Conservation (phyloP, 495 filamentous ascomycete genomes). For the Daldinia concentrica region DNA sequence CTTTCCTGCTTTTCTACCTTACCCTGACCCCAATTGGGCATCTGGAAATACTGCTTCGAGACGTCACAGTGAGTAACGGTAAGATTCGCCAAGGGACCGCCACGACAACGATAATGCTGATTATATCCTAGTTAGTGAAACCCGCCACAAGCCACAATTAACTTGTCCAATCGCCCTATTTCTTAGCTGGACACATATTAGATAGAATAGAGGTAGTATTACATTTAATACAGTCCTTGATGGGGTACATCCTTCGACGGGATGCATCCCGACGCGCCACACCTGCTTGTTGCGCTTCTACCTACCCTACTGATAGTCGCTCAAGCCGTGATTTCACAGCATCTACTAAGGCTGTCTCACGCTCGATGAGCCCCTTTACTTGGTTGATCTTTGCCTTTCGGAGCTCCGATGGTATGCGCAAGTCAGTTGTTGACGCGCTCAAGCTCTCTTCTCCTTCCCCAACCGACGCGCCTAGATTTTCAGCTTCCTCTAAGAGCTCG, state of each 20-base stretch:
- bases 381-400: constrained; percentile 73
- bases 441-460: constrained; percentile 44
- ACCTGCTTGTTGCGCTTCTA: constrained; percentile 14
- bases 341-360: constrained; percentile 68
- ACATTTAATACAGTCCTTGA: constrained; percentile 40
- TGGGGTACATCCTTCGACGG: constrained; percentile 13
- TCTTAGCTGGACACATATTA: constrained; percentile 33
- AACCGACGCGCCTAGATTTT: constrained; percentile 48
- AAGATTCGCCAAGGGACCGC: constrained; percentile 37
- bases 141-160: constrained; percentile 29
- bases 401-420: constrained; percentile 71
- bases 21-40: constrained; percentile 34
- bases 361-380: constrained; percentile 74
- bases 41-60: constrained; percentile 36
- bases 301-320: constrained; percentile 50
- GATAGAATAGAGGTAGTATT: constrained; percentile 32
- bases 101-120: constrained; percentile 42
- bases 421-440: constrained; percentile 43
- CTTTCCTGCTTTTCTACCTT: constrained; percentile 21
- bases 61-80: constrained; percentile 40
- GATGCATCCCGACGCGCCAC: constrained; percentile 30
- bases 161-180: constrained; percentile 37
- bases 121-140: constrained; percentile 32
- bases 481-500: constrained; percentile 62
- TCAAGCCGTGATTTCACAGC: constrained; percentile 63